A percentile compares a stretch with the other conserved stretches of the same genome.
These are phyloP conservation scores for Periconia sp. DNA, from an alignment of 2,329 filamentous ascomycete species.

Conservation along the genomic window DNA sequence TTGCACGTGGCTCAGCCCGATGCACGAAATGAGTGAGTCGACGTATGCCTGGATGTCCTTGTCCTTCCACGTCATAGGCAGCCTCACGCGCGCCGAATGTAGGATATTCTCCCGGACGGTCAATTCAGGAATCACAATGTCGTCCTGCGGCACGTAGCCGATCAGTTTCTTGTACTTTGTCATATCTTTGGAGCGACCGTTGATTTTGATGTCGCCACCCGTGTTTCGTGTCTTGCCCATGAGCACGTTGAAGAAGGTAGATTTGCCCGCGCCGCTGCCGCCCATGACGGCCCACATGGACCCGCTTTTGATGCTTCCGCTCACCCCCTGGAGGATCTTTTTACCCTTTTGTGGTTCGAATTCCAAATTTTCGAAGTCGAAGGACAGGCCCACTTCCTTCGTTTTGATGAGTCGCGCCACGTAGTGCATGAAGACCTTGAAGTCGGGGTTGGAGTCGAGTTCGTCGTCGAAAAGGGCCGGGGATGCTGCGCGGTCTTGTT, in stretches of 20 bases:
- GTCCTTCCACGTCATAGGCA: conserved; percentile 56
- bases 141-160: conserved; percentile 64
- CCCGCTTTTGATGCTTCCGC: conserved; percentile 57
- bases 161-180: conserved; percentile 61
- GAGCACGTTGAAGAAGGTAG: conserved; percentile 62
- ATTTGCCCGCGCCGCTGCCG: conserved; percentile 59
- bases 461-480: conserved; percentile 3
- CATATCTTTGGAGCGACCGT: conserved; percentile 47
- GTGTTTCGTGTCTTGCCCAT: conserved; percentile 56
- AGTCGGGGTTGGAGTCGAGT: conserved; percentile 10
- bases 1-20: conserved; percentile 52
- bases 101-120: conserved; percentile 65
- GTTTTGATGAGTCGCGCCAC: conserved; percentile 8
- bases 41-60: conserved; percentile 44
- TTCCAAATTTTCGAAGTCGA: conserved; percentile 10
- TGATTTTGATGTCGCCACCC: conserved; percentile 51
- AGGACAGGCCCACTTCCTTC: conserved; percentile 12
- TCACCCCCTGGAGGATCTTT: conserved; percentile 56
- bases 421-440: conserved; percentile 11
- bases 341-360: conserved; percentile 51
- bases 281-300: conserved; percentile 63
- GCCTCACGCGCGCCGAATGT: conserved; percentile 58
- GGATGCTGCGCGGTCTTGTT: neutral
- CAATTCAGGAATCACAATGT: conserved; percentile 61
- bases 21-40: conserved; percentile 7